Evolutionary conservation across 2,329 filamentous ascomycete species (phyloP), one percentile per base, ranked within the genome.

Genomic region (Aspergillus uvarum): DNA sequence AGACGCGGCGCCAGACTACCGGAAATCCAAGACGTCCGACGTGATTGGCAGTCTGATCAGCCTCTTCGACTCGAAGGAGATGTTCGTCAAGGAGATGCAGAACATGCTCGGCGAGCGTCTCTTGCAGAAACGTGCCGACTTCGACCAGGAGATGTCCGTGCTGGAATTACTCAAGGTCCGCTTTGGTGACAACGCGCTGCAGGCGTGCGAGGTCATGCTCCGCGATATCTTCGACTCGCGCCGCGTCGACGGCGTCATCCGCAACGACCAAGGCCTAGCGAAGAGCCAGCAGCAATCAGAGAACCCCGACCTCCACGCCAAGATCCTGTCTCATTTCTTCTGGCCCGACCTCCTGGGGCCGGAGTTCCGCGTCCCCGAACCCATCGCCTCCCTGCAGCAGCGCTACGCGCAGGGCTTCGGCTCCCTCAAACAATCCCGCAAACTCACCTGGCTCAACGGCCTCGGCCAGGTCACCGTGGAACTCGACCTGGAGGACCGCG

Each of bases 201-300:
- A 98, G 73, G 90, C 91, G 52, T 97, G 93, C 75, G 94, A 99
- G 72, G 95, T 99, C 69, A 99, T 99, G 95, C 85, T 99, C 59
- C 91, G 89, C 64, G 95, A 99, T 73, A 90, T 98, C 38, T 85
- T 90, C 65, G 93, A 97, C 70, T 96, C 92, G 1, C 83, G 84
- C 62, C 84, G 86, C 47, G 85, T 96, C 60, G 90, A 97, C 71
- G 78, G 81, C 7, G 80, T 83, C 12, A 86, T 96, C 51, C 81
- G 86, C 47, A 83, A 81, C 59, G 80, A 79, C 44, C 77, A 82
- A 69, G 72, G 75, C 7, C 68, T 81, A 50, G 14, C 22, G 7
- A 26, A 70, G 62, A 59, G 68, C 52, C 54, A 68, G 56, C 74
- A 71, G 59, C 31, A 58, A 67, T 54, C 72, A 14, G 71, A 68